Percentiles rank a stretch among this genome's conserved stretches.
Evolutionary conservation across 306 rosid genomes (phyloP).

Genomic region (Canavalia ensiformis): DNA sequence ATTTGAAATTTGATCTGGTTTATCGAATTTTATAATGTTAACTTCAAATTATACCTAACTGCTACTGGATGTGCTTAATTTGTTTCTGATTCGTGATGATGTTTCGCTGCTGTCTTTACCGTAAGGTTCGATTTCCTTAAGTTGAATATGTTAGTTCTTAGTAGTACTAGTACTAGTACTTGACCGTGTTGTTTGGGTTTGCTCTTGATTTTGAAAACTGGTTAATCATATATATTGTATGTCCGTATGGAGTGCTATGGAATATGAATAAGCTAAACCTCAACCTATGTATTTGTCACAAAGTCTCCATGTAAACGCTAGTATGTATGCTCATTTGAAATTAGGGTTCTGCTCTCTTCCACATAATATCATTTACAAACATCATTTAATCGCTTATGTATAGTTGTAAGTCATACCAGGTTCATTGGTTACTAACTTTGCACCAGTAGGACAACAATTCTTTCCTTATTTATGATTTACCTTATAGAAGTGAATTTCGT

Average conservation of each 20-base stretch:
- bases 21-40: not conserved
- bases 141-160: not conserved
- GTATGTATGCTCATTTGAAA: conserved; percentile 3
- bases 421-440: conserved; percentile 21
- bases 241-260: not conserved
- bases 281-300: not conserved
- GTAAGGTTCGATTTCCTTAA: not conserved
- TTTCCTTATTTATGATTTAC: not conserved
- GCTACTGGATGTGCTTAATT: conserved; percentile 4
- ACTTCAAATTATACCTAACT: not conserved
- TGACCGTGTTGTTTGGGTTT: not conserved
- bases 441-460: not conserved
- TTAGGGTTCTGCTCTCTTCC: conserved; percentile 20
- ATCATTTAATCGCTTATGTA: not conserved
- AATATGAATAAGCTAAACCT: not conserved
- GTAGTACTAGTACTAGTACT: not conserved
- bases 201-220: conserved; percentile 1
- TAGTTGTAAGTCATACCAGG: not conserved
- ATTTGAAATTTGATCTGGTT: conserved; percentile 18
- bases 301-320: not conserved
- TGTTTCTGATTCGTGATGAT: not conserved
- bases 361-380: not conserved
- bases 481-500: not conserved
- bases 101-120: not conserved
- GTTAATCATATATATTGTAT: not conserved